These are phyloP conservation scores for Aspergillus sp. DNA, from an alignment of 2,329 filamentous ascomycete genomes.

Conservation along the genomic window DNA sequence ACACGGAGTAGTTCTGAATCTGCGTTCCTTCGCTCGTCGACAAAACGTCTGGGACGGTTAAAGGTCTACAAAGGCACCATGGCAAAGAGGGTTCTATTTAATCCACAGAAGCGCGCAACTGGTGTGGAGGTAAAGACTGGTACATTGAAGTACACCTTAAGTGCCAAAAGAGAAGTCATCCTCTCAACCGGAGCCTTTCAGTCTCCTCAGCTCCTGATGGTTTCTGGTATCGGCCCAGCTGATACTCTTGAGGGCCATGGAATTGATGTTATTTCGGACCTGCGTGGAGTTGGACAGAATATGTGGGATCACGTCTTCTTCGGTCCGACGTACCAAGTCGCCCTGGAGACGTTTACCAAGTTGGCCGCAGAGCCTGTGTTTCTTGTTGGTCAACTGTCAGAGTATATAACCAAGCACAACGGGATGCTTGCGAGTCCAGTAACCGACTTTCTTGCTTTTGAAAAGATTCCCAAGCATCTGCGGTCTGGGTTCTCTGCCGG, in stretches of 20 bases:
- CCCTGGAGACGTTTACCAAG: slow-evolving; percentile 16
- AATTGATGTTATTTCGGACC: slow-evolving; percentile 20
- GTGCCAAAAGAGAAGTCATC: slow-evolving; percentile 43
- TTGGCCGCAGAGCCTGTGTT: slow-evolving; percentile 9
- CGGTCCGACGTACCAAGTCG: slow-evolving; percentile 21
- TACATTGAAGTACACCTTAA: slow-evolving; percentile 38
- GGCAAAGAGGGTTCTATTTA: slow-evolving; percentile 44
- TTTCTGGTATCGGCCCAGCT: slow-evolving; percentile 43
- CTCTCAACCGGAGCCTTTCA: slow-evolving; percentile 48
- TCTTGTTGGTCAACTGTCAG: slow-evolving; percentile 8
- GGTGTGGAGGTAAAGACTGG: slow-evolving; percentile 40
- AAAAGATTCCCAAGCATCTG: slow-evolving; percentile 20
- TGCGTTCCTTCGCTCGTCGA: slow-evolving; percentile 23
- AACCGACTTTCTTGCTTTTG: slow-evolving; percentile 24
- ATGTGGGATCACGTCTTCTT: slow-evolving; percentile 29
- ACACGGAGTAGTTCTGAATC: slow-evolving; percentile 43
- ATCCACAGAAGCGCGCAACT: slow-evolving; percentile 36
- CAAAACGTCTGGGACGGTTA: slow-evolving; percentile 19
- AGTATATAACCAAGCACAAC: slow-evolving; percentile 12
- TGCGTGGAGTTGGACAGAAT: slow-evolving; percentile 31
- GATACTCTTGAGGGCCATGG: slow-evolving; percentile 14
- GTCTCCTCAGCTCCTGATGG: slow-evolving; percentile 47
- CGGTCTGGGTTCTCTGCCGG: slow-evolving; percentile 12
- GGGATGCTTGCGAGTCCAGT: slow-evolving; percentile 23
- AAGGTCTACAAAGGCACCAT: slow-evolving; percentile 38